Evolutionary conservation across 164 flowering plant species (phyloP).

Genomic region (Magnolia officinalis): DNA sequence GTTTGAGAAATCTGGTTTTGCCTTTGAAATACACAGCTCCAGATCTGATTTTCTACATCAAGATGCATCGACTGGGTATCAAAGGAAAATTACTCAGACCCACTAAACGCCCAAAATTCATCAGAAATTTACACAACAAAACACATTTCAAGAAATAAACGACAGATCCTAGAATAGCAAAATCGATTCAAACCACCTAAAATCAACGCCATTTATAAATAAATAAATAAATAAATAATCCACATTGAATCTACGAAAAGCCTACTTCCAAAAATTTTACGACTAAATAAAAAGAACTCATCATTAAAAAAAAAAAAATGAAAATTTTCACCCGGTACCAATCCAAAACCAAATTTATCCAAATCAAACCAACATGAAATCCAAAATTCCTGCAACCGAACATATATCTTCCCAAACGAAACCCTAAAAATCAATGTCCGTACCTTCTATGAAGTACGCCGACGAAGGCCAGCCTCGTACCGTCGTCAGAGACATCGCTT

Average conservation of each 20-base stretch:
- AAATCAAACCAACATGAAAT: no score
- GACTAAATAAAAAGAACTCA: no score
- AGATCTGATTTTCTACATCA: background rate
- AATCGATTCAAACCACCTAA: background rate
- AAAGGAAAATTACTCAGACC: background rate
- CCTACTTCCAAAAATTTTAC: no score
- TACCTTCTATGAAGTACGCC: slow-evolving; percentile 47
- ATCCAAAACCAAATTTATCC: no score
- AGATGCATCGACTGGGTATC: background rate
- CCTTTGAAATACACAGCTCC: background rate
- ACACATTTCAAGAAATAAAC: background rate
- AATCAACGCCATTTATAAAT: background rate
- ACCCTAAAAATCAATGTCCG: no score
- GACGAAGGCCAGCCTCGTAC: slow-evolving; percentile 68
- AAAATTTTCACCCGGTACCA: no score
- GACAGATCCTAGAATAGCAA: no score
- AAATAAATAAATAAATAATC: no score
- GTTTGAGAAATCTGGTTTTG: background rate
- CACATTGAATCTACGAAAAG: no score
- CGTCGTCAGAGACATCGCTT: slow-evolving; percentile 36
- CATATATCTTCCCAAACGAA: no score
- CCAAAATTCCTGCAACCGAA: no score
- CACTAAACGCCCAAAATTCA: background rate
- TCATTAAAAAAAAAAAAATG: no score
- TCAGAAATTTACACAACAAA: background rate